phyloP scores from a whole-genome alignment of 2,329 filamentous ascomycete genomes.

The Cytospora paraplurivora region DNA sequence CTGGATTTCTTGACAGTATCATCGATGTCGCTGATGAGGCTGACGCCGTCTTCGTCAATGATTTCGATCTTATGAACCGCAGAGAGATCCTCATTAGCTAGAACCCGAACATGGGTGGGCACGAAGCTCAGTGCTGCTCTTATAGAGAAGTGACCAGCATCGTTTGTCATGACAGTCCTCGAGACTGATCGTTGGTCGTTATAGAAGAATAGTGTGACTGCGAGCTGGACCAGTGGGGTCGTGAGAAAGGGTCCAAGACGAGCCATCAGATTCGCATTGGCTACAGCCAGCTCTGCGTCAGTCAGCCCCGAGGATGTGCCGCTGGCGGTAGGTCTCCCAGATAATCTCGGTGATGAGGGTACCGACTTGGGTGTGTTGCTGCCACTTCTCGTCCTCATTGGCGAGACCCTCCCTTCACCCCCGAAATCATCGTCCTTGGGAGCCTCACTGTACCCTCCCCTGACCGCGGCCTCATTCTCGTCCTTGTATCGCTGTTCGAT shows the following conservation, averaged over 20 bases:
- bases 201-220: constrained; percentile 94
- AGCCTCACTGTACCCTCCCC: constrained; percentile 73
- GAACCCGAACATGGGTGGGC: constrained; percentile 83
- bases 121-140: constrained; percentile 84
- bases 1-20: constrained; percentile 97
- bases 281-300: constrained; percentile 72
- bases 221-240: constrained; percentile 72
- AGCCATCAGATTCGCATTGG: constrained; percentile 86
- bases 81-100: constrained; percentile 84
- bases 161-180: constrained; percentile 80
- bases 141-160: constrained; percentile 83
- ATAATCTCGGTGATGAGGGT: constrained; percentile 47
- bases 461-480: constrained; percentile 70
- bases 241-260: constrained; percentile 88
- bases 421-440: constrained; percentile 51
- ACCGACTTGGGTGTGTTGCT: constrained; percentile 41
- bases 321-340: constrained; percentile 42
- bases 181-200: constrained; percentile 82
- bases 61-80: constrained; percentile 76
- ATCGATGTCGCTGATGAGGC: constrained; percentile 95
- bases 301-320: constrained; percentile 59
- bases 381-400: constrained; percentile 37
- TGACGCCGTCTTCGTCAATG: constrained; percentile 78
- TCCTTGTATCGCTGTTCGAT: constrained; percentile 73
- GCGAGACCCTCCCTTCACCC: constrained; percentile 35